Evolutionary conservation across 164 flowering plant genomes (phyloP), one percentile per base, ranked within the genome.

Genomic region (Protea cynaroides): DNA sequence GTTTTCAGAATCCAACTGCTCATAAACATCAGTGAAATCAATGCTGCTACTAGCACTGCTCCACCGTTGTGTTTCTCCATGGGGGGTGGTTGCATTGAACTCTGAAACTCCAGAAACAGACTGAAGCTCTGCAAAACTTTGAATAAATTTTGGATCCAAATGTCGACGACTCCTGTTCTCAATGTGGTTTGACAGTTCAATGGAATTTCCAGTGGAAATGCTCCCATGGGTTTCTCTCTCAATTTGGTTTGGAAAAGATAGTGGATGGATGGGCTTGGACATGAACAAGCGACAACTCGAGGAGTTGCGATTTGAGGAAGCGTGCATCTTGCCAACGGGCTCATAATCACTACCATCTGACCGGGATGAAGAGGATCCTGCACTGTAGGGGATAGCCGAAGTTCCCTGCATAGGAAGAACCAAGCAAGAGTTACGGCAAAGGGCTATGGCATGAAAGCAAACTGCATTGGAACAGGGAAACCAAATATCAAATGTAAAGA

Each of bases 301-400:
- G 63, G 80, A 74, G 72, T 74, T 82, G 49, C 79, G 81, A 50
- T 83, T 84, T 19, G 85, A 70, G 57, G 85, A 58, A 44, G 58
- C 29, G 59, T 72, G 73, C 36, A 79, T 59, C 76, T 75, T 87
- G 23, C 58, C 69, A 17, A 72, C 58, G 37, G 76, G 71, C 59
- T 92, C 97, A 64, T 70, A 85, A 43, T 88, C 96, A 61, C 95
- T 86, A 65, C 85, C 81, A 75, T 86, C 96, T 51, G 98, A 92
- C 47, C 58, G 80, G 61, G 95, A 86, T 54, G 96, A 86, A 62
- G 79, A 75, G 2, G 96, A 88, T 10, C 81, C 84, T 17, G 71
- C 78, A 64, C 81, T 81, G 65, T 81, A 80, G 40, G 72, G 78
- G 63, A 79, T 67, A 54, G 76, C 75, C 7, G 91, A 86, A 50